Evolutionary conservation across 148 eudicot species (phyloP).

Genomic region (Mesembryanthemum crystallinum): DNA sequence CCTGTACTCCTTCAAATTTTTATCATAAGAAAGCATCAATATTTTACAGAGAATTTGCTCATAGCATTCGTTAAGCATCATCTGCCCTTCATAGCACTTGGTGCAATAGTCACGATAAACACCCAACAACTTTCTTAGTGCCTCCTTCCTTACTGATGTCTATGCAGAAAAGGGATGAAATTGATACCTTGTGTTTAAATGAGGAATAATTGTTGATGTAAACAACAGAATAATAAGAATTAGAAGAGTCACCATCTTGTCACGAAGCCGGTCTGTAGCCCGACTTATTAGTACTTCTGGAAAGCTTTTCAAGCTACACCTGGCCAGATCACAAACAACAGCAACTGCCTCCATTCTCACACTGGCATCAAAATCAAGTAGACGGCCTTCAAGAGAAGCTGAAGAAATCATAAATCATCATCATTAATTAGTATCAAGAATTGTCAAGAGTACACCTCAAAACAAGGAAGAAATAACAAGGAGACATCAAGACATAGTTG

Average conservation of each 20-base stretch:
- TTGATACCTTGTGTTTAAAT: neutral
- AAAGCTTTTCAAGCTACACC: constrained; percentile 39
- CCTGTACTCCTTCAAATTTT: constrained; percentile 76
- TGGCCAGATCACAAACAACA: constrained; percentile 77
- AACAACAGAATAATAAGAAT: constrained; percentile 3
- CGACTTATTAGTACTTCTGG: constrained; percentile 50
- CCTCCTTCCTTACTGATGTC: constrained; percentile 81
- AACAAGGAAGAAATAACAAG: neutral
- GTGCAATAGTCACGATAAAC: constrained; percentile 80
- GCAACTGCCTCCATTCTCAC: constrained; percentile 74
- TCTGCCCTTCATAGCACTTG: constrained; percentile 50
- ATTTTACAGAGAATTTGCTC: constrained; percentile 86
- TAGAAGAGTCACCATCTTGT: constrained; percentile 61
- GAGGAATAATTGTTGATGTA: no score
- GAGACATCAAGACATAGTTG: neutral
- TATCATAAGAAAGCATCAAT: constrained; percentile 80
- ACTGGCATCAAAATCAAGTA: constrained; percentile 79
- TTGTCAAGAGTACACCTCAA: neutral
- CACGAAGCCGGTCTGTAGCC: constrained; percentile 78
- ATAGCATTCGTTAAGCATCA: constrained; percentile 41
- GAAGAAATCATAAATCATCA: constrained; percentile 18
- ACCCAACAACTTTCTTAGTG: constrained; percentile 68
- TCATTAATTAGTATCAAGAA: constrained; percentile 3
- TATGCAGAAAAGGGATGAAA: constrained; percentile 29
- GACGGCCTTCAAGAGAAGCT: constrained; percentile 76